Base-by-base conservation (phyloP, 2,329 filamentous ascomycete species). In the Seiridium cupressi region DNA sequence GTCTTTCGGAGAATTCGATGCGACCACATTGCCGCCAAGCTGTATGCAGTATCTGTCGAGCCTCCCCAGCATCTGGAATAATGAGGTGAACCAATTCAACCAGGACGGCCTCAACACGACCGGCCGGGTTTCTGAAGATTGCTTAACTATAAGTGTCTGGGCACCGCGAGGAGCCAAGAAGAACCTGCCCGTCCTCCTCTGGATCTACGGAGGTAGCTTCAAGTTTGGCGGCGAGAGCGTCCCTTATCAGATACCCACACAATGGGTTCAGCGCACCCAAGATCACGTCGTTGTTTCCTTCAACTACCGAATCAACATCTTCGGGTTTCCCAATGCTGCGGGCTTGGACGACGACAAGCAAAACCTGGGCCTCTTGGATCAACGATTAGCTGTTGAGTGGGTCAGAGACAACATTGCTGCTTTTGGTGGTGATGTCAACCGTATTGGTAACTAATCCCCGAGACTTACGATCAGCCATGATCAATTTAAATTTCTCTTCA, bases 361-460 rank as follows among this genome's bases (percentile, higher is more conserved):
- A 58, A 84, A 84, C 59, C 61, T 81, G 5, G 81, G 80, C 0
- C 67, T 84, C 3, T 71, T 78, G 3, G 82, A 86, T 66, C 80
- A 84, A 64, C 77, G 81, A 3, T 64, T 74, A 9, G 81, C 79
- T 0, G 69, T 84, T 0, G 78, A 82, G 68, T 84, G 81, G 82
- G 69, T 81, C 0, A 73, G 74, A 40, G 70, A 77, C 60, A 83
- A 84, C 65, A 78, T 83, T 44, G 73, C 64, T 5, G 69, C 69
- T 3, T 84, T 84, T 63, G 80, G 80, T 53, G 81, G 82, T 32
- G 77, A 80, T 61, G 67, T 70, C 2, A 61, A 68, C 3, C 69
- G 72, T 8, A 81, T 82, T 60, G 75, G 49, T 53, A 18, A 53
- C 32, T 35, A 35, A 7, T 6, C 11, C 13, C 46, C 9, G n/a